Percentiles rank a stretch among this genome's conserved stretches.
These are phyloP conservation scores for Sequoia sempervirens DNA, from an alignment of 75 land plant species.

Conservation along the genomic window DNA sequence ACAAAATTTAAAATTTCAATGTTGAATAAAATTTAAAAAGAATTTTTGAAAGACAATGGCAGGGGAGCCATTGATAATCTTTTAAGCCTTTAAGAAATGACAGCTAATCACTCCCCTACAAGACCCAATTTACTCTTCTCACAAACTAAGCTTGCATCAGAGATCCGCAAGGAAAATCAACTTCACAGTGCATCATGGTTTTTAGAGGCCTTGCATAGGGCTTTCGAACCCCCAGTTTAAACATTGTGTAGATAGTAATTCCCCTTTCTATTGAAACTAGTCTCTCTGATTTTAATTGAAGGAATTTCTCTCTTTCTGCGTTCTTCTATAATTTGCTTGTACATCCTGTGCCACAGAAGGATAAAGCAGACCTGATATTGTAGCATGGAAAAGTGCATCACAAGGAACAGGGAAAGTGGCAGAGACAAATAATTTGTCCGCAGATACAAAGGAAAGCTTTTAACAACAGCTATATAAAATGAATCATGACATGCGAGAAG, in stretches of 20 bases:
- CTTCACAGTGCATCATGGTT: not conserved
- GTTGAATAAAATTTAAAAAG: not conserved
- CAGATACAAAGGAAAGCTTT: not conserved
- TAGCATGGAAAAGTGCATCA: not conserved
- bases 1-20: not conserved
- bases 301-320: not conserved
- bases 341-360: not conserved
- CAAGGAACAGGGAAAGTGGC: not conserved
- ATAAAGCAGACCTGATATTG: not conserved
- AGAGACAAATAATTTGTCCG: not conserved
- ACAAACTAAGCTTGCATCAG: not conserved
- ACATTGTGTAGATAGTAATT: not conserved
- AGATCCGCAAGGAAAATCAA: not conserved
- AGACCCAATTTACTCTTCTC: not conserved
- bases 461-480: not conserved
- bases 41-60: not conserved
- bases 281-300: not conserved
- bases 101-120: not conserved
- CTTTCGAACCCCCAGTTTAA: not conserved
- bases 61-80: not conserved
- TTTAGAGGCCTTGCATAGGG: not conserved
- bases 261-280: not conserved
- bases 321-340: not conserved
- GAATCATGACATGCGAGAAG: not conserved
- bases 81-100: not conserved